phyloP scores from a whole-genome alignment of 164 flowering plant species.

The Vitis rotundifolia region DNA sequence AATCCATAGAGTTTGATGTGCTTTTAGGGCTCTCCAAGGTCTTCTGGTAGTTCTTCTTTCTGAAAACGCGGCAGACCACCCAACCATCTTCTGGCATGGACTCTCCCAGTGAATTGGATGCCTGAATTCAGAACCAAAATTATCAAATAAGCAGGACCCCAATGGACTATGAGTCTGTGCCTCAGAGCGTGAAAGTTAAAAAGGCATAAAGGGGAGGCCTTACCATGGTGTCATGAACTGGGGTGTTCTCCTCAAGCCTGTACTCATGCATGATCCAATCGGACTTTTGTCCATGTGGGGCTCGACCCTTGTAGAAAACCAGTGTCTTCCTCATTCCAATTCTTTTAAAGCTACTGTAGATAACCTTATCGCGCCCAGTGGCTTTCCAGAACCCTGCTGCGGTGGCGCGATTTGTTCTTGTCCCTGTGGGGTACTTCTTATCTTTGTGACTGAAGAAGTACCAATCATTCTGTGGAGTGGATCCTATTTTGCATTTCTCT shows the following conservation, averaged over 20 bases:
- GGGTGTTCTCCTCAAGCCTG: conserved; percentile 63
- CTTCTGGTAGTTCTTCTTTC: conserved; percentile 80
- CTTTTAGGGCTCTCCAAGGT: conserved; percentile 40
- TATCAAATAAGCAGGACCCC: too few species aligned
- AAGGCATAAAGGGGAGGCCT: conserved; percentile 4
- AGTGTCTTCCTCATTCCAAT: conserved; percentile 92
- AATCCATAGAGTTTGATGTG: conserved; percentile 24
- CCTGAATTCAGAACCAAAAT: conserved; percentile 5
- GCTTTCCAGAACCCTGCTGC: conserved; percentile 97
- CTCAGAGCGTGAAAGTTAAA: too few species aligned
- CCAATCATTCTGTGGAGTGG: conserved; percentile 92
- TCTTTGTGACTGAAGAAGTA: conserved; percentile 96
- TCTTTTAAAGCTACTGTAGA: conserved; percentile 54
- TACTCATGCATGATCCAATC: conserved; percentile 99
- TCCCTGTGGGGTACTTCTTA: conserved; percentile 90
- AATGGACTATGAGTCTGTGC: too few species aligned
- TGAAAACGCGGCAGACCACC: conserved; percentile 90
- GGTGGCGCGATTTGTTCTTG: conserved; percentile 86
- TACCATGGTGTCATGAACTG: conserved; percentile 27
- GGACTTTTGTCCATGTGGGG: conserved; percentile 91
- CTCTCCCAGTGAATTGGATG: conserved; percentile 29
- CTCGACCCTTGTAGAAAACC: conserved; percentile 86
- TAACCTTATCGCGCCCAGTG: conserved; percentile 93
- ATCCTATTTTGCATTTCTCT: conserved; percentile 90
- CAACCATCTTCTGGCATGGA: conserved; percentile 68